phyloP scores from a whole-genome alignment of 352 stramenopile genomes.

The Phytophthora tentaculata region DNA sequence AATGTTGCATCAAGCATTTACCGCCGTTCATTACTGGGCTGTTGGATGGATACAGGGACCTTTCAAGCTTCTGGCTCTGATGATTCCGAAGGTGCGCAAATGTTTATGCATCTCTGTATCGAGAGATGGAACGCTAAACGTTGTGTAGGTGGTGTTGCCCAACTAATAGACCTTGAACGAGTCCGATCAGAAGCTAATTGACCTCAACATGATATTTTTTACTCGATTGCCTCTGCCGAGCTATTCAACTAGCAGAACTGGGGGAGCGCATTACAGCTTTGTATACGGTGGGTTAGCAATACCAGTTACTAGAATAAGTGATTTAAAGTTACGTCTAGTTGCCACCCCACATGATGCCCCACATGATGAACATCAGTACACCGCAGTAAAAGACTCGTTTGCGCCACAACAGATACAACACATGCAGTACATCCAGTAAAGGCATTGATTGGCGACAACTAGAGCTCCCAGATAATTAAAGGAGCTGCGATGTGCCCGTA shows the following conservation, averaged over 20 bases:
- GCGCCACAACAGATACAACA: too few species aligned
- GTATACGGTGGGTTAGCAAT: too few species aligned
- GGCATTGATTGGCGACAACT: too few species aligned
- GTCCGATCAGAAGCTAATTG: constrained; percentile 58
- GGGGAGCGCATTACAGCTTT: too few species aligned
- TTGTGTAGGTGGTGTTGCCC: not conserved
- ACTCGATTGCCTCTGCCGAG: constrained; percentile 29
- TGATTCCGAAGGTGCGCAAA: constrained; percentile 46
- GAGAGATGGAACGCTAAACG: constrained; percentile 4
- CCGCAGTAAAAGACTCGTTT: too few species aligned
- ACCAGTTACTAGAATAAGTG: too few species aligned
- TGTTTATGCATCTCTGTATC: not conserved
- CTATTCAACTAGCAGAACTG: constrained; percentile 24
- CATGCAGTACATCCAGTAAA: too few species aligned
- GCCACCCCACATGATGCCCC: too few species aligned
- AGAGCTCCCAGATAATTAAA: too few species aligned
- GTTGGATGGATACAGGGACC: constrained; percentile 53
- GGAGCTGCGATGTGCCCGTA: too few species aligned
- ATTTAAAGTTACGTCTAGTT: too few species aligned
- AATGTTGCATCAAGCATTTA: constrained; percentile 1
- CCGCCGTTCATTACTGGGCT: not conserved
- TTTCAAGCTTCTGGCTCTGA: constrained; percentile 67
- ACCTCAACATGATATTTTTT: constrained; percentile 39
- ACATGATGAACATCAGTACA: too few species aligned
- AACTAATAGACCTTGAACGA: constrained; percentile 64